Evolutionary conservation across 2,329 filamentous ascomycete genomes (phyloP).

Genomic region (Claviceps maximensis): DNA sequence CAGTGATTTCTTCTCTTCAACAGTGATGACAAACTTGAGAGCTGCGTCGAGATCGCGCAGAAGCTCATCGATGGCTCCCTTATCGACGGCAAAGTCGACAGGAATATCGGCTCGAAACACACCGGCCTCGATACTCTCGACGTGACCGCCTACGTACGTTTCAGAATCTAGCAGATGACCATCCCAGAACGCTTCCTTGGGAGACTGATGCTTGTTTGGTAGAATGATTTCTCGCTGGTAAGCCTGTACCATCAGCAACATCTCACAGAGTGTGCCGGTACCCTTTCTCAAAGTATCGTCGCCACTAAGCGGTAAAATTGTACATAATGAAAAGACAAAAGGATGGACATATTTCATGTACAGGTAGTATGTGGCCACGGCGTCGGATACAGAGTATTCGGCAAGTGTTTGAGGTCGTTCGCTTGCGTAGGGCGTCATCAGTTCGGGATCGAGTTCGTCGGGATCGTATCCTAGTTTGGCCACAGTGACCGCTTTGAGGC

Average conservation of each 20-base stretch:
- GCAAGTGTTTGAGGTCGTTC: slow-evolving; percentile 89
- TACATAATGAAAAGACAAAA: slow-evolving; percentile 97
- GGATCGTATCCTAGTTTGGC: slow-evolving; percentile 97
- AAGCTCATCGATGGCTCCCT: slow-evolving; percentile 79
- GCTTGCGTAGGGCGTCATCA: slow-evolving; percentile 87
- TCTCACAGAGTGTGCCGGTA: slow-evolving; percentile 96
- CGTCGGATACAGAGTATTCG: slow-evolving; percentile 97
- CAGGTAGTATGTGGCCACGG: slow-evolving; percentile 94
- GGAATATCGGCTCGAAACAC: slow-evolving; percentile 95
- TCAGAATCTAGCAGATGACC: slow-evolving; percentile 93
- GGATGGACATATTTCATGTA: slow-evolving; percentile 99
- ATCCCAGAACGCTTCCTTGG: slow-evolving; percentile 90
- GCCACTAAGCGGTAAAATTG: slow-evolving; percentile 82
- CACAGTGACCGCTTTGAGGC: slow-evolving; percentile 92
- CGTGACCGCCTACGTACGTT: slow-evolving; percentile 95
- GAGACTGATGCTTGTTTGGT: slow-evolving; percentile 89
- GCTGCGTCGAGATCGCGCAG: slow-evolving; percentile 77
- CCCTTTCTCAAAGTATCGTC: slow-evolving; percentile 91
- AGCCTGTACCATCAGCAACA: slow-evolving; percentile 97
- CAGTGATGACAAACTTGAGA: slow-evolving; percentile 71
- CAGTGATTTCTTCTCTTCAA: slow-evolving; percentile 72
- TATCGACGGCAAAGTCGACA: slow-evolving; percentile 84
- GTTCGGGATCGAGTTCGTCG: slow-evolving; percentile 89
- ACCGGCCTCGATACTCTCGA: slow-evolving; percentile 96
- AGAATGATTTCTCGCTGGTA: slow-evolving; percentile 85